Evolutionary conservation across 2,329 filamentous ascomycete species (phyloP).

Genomic region (Paracorniculantispora psalliotae): DNA sequence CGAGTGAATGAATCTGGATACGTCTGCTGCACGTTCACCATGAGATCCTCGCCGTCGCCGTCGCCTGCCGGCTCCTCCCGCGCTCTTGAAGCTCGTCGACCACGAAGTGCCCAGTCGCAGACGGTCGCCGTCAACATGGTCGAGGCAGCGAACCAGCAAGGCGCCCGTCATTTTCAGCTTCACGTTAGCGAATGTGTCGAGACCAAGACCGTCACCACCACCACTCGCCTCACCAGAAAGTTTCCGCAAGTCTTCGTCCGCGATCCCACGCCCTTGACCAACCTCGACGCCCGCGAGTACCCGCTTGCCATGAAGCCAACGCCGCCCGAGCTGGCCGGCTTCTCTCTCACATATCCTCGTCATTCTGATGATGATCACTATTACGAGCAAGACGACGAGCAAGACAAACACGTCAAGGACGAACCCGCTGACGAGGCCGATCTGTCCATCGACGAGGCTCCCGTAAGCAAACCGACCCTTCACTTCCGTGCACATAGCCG

Average conservation of each 20-base stretch:
- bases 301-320: constrained; percentile 80
- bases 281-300: constrained; percentile 83
- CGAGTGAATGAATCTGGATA: neutral
- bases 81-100: constrained; percentile 32
- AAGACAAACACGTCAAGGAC: constrained; percentile 21
- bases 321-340: constrained; percentile 69
- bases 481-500: neutral
- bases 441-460: neutral
- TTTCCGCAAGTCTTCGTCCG: constrained; percentile 82
- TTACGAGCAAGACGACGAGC: constrained; percentile 21
- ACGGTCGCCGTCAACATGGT: constrained; percentile 45
- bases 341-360: constrained; percentile 45
- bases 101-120: constrained; percentile 31
- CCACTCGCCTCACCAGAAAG: constrained; percentile 78
- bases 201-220: constrained; percentile 77
- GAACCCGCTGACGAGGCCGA: constrained; percentile 9
- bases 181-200: constrained; percentile 61
- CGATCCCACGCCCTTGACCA: constrained; percentile 62
- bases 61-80: constrained; percentile 24
- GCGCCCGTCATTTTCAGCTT: constrained; percentile 43
- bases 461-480: neutral
- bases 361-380: neutral
- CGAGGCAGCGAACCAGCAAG: constrained; percentile 32
- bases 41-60: constrained; percentile 33
- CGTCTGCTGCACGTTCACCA: constrained; percentile 17